phyloP scores from a whole-genome alignment of 2,329 filamentous ascomycete species.

The Scolecobasidium constrictum region DNA sequence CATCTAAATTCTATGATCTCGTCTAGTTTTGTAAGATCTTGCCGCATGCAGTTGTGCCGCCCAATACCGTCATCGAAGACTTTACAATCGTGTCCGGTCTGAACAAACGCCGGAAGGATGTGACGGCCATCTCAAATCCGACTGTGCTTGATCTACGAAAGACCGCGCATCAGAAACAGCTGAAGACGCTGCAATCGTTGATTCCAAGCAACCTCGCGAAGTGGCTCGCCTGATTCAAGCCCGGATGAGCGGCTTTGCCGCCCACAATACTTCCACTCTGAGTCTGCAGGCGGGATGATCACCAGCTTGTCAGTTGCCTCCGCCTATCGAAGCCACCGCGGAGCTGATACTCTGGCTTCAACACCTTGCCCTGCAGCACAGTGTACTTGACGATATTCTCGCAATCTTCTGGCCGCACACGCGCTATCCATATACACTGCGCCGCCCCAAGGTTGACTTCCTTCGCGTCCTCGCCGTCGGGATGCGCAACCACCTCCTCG shows the following conservation, averaged over 20 bases:
- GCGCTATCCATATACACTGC: conserved; percentile 87
- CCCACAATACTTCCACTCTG: no score
- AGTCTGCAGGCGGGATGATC: no score
- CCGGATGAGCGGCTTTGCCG: background rate
- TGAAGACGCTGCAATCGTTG: conserved; percentile 21
- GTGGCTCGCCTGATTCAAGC: conserved; percentile 17
- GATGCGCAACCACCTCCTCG: conserved; percentile 17
- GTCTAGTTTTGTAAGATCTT: conserved; percentile 34
- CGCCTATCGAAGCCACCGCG: conserved; percentile 82
- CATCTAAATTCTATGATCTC: background rate
- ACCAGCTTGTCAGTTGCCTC: conserved; percentile 83
- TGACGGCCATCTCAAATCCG: conserved; percentile 18
- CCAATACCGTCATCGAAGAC: conserved; percentile 29
- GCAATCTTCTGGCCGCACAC: conserved; percentile 77
- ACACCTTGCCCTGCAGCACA: conserved; percentile 82
- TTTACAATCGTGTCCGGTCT: conserved; percentile 35
- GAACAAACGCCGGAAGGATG: conserved; percentile 26
- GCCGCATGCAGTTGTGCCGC: conserved; percentile 23
- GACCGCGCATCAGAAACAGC: conserved; percentile 21
- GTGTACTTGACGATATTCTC: conserved; percentile 88
- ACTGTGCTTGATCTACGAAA: conserved; percentile 18
- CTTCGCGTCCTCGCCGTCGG: conserved; percentile 27
- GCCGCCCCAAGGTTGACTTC: conserved; percentile 43
- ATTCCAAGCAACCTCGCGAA: conserved; percentile 24
- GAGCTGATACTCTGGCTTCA: conserved; percentile 79